Evolutionary conservation across 805 yeast genomes (phyloP), one percentile per base, ranked within the genome.

Genomic region (Wickerhamiella occidentalis): DNA sequence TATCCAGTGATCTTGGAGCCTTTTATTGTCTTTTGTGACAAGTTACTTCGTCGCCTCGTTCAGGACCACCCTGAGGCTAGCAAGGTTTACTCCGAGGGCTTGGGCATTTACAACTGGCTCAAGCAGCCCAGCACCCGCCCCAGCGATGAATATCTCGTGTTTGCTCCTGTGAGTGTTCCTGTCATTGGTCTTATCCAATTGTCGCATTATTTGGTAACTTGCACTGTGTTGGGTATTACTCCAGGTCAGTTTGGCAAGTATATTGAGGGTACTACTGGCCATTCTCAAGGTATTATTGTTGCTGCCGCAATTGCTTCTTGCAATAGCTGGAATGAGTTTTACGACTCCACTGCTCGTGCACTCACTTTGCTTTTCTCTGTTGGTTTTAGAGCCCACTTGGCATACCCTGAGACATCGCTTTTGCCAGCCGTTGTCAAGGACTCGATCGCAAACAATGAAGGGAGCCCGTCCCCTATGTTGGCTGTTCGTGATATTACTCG

Each of bases 101-200:
- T 92, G 57, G 87, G 90, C 65, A 74, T 92, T 56, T 68, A 87
- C 60, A 73, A 76, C 51, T 92, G 99, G 99, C 79, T 92, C 60
- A 78, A 78, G 57, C 72, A 77, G 58, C 87, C 92, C 54, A 87
- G 83, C 61, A 73, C 79, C 60, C 85, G 95, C 47, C 99, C 99
- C 52, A 85, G 85, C 61, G 78, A 72, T 59, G 94, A 87, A 65
- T 88, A 88, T 64, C 72, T 92, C 57, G 74, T 92, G 58, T 79
- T 85, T 19, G 94, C 90, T 45, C 96, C 97, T 50, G 86, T 92
- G 40, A 82, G 94, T 26, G 90, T 96, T 68, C 98, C 99, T n/a
- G 75, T 90, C 62, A 92, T 92, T 62, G 92, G 96, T 71, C 82
- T 88, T 49, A 87, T 90, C 64, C 99, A 92, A 71, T 75, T 92